These are phyloP conservation scores for Gomphus bonarii DNA, from an alignment of 1,284 basidiomycete species.

Conservation along the genomic window DNA sequence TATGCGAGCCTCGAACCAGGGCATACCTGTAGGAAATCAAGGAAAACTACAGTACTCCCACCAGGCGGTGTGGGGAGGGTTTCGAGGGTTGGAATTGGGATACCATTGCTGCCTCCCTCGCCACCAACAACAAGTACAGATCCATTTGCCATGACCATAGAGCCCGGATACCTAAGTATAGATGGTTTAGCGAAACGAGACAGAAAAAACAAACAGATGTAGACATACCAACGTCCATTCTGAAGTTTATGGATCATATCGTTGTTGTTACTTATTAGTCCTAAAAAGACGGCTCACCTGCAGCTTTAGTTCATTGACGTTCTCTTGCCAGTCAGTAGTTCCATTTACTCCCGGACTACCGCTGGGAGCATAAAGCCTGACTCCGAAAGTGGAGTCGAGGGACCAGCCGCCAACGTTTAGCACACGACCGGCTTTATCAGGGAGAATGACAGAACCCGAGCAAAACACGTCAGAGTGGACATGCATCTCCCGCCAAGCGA, in stretches of 20 bases:
- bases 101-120: conserved; percentile 57
- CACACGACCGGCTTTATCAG: conserved; percentile 57
- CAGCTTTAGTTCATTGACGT: conserved; percentile 35
- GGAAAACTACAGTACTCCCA: conserved; percentile 29
- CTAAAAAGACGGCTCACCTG: conserved; percentile 29
- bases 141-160: conserved; percentile 56
- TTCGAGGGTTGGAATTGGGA: conserved; percentile 55
- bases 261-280: background rate
- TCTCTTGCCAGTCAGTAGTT: conserved; percentile 62
- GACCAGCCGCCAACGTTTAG: conserved; percentile 65
- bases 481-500: conserved; percentile 65
- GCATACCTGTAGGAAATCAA: conserved; percentile 30
- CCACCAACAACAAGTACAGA: conserved; percentile 64
- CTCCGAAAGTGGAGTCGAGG: conserved; percentile 51
- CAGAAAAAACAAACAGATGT: background rate
- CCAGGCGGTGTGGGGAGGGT: conserved; percentile 37
- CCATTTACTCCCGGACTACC: conserved; percentile 47
- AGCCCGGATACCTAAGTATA: conserved; percentile 42
- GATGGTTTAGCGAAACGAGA: background rate
- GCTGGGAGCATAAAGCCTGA: conserved; percentile 54
- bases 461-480: conserved; percentile 69
- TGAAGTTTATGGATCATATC: conserved; percentile 18
- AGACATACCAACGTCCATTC: conserved; percentile 45
- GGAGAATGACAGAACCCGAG: conserved; percentile 58
- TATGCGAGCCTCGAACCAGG: background rate